These are phyloP conservation scores for Saccharomycopsis vini DNA, from an alignment of 805 yeast genomes.

Conservation along the genomic window DNA sequence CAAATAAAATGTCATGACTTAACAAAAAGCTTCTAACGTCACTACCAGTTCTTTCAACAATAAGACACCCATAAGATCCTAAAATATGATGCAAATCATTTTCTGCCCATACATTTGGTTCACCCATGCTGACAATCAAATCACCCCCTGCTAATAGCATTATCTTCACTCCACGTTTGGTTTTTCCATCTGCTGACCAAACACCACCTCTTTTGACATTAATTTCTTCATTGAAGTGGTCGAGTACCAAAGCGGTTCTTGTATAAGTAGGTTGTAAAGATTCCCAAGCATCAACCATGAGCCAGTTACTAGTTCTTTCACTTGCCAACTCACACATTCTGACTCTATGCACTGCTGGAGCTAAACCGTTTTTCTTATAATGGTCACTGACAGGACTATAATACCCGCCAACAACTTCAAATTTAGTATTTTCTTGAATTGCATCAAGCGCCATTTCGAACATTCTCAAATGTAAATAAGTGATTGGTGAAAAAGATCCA, in stretches of 20 bases:
- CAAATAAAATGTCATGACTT: conserved; percentile 95
- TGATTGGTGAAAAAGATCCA: conserved; percentile 93
- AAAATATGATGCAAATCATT: conserved; percentile 88
- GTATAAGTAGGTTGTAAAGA: conserved; percentile 84
- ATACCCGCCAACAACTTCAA: conserved; percentile 94
- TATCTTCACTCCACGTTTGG: conserved; percentile 75
- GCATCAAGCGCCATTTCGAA: conserved; percentile 98
- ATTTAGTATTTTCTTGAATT: conserved; percentile 81
- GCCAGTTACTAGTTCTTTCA: conserved; percentile 92
- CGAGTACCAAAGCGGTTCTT: conserved; percentile 89
- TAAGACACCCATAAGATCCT: conserved; percentile 92
- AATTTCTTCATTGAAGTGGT: conserved; percentile 92
- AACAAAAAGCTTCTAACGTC: conserved; percentile 89
- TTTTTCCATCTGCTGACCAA: conserved; percentile 44
- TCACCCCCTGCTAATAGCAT: conserved; percentile 98
- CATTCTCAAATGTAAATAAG: conserved; percentile 92
- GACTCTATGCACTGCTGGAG: conserved; percentile 81
- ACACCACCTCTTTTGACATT: conserved; percentile 88
- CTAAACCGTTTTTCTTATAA: conserved; percentile 88
- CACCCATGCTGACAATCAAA: conserved; percentile 98
- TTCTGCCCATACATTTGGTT: conserved; percentile 98
- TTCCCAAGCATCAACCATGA: conserved; percentile 99
- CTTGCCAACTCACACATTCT: conserved; percentile 98
- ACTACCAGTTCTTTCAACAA: conserved; percentile 93
- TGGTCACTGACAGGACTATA: conserved; percentile 92